Conservation (phyloP, 2,329 filamentous ascomycete genomes). For the Eutypa lata region DNA sequence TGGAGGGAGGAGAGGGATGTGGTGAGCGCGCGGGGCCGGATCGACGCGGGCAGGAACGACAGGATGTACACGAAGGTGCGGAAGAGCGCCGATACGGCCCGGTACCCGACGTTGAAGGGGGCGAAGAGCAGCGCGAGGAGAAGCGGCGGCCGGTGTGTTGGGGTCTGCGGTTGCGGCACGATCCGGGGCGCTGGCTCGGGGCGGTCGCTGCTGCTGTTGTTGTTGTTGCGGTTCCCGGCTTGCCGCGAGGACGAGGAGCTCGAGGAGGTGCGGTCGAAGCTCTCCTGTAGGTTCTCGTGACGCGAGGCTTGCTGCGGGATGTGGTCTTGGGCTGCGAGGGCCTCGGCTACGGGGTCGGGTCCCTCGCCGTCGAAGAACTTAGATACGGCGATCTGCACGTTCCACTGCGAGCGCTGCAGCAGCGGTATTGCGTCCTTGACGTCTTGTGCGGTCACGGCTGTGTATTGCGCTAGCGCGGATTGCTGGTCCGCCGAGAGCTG, state of each 20-base stretch:
- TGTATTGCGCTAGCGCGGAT: conserved; percentile 82
- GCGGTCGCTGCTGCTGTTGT: conserved; percentile 26
- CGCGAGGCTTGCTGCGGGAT: conserved; percentile 61
- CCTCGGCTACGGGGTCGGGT: conserved; percentile 76
- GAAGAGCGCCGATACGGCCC: conserved; percentile 65
- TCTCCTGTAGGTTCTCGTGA: conserved; percentile 72
- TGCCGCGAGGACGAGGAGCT: conserved; percentile 24
- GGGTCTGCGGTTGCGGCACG: conserved; percentile 68
- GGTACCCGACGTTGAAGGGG: conserved; percentile 77
- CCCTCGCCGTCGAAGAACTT: conserved; percentile 98
- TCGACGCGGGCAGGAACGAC: conserved; percentile 70
- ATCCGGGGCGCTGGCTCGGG: conserved; percentile 77
- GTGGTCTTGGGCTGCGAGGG: conserved; percentile 59
- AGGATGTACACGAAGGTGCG: conserved; percentile 74
- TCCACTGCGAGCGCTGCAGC: conserved; percentile 88
- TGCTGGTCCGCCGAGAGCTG: conserved; percentile 77
- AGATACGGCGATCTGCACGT: conserved; percentile 93
- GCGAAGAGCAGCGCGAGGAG: conserved; percentile 75
- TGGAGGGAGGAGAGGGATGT: conserved; percentile 33
- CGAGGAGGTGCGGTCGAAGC: conserved; percentile 39
- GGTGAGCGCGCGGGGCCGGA: conserved; percentile 53
- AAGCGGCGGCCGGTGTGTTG: conserved; percentile 66
- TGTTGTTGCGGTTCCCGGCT: no score
- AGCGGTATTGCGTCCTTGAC: conserved; percentile 72
- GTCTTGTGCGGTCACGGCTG: conserved; percentile 82